phyloP scores from a whole-genome alignment of 2,329 filamentous ascomycete genomes.

The Calcarisporium arbuscula region DNA sequence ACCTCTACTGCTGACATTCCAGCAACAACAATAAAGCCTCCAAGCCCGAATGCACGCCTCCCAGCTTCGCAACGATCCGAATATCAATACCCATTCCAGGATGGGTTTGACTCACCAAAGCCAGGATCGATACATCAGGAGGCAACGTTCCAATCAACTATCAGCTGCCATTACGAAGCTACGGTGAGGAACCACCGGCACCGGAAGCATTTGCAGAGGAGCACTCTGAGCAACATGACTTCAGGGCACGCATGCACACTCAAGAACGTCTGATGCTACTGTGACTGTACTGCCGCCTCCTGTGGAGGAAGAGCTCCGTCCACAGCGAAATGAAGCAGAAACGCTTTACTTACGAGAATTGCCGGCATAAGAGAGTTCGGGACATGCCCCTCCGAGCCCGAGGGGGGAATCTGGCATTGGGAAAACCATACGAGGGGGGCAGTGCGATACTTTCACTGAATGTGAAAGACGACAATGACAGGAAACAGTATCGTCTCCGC shows the following conservation, averaged over 20 bases:
- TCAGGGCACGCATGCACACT: slow-evolving; percentile 10
- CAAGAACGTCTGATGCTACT: slow-evolving; percentile 34
- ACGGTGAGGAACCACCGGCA: slow-evolving; percentile 12
- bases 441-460: slow-evolving; percentile 30
- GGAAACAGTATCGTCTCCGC: slow-evolving; percentile 19
- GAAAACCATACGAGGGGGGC: too few relatives aligned
- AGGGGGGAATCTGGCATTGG: too few relatives aligned
- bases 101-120: slow-evolving; percentile 28
- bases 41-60: too few relatives aligned
- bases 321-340: too few relatives aligned
- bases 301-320: too few relatives aligned
- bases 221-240: slow-evolving; percentile 25
- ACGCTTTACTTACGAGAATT: too few relatives aligned
- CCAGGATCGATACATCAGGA: slow-evolving; percentile 7
- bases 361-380: too few relatives aligned
- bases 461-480: slow-evolving; percentile 26
- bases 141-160: slow-evolving; percentile 14
- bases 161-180: slow-evolving; percentile 7
- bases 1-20: slow-evolving; percentile 17
- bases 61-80: slow-evolving; percentile 33
- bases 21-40: slow-evolving; percentile 20
- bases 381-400: too few relatives aligned
- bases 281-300: slow-evolving; percentile 43
- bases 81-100: slow-evolving; percentile 46
- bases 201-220: slow-evolving; percentile 27